Conservation (phyloP, 2,329 filamentous ascomycete genomes). For the Tolypocladium ovalisporum region DNA sequence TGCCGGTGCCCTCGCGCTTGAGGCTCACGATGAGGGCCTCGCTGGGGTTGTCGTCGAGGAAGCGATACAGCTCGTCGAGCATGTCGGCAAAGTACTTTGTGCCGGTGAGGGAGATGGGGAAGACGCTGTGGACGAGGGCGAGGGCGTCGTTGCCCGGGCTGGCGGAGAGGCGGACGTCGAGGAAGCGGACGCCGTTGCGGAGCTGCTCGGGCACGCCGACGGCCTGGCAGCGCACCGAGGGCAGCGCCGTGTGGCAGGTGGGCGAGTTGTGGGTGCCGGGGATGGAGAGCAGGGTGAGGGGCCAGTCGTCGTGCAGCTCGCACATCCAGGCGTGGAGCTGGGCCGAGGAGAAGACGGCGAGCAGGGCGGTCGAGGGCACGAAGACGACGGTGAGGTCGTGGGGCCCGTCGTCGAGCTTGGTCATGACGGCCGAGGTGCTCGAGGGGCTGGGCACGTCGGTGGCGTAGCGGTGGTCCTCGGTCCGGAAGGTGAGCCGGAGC, state of each 20-base stretch:
- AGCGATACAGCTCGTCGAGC: slow-evolving; percentile 58
- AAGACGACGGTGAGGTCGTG: slow-evolving; percentile 57
- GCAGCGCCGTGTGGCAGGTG: slow-evolving; percentile 72
- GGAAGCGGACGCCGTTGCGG: slow-evolving; percentile 82
- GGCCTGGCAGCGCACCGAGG: slow-evolving; percentile 87
- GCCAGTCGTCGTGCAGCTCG: slow-evolving; percentile 57
- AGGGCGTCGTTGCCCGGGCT: slow-evolving; percentile 51
- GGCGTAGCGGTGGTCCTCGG: slow-evolving; percentile 46
- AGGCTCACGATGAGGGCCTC: slow-evolving; percentile 80
- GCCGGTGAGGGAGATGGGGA: slow-evolving; percentile 77
- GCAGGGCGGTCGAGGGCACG: slow-evolving; percentile 40
- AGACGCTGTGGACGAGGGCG: slow-evolving; percentile 78
- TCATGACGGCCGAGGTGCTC: slow-evolving; percentile 48
- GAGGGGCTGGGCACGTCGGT: slow-evolving; percentile 60
- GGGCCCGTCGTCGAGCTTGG: slow-evolving; percentile 37
- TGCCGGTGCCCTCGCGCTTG: slow-evolving; percentile 83
- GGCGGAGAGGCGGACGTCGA: slow-evolving; percentile 70
- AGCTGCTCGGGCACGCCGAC: slow-evolving; percentile 70
- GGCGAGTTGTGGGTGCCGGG: slow-evolving; percentile 95
- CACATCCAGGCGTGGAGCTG: slow-evolving; percentile 72
- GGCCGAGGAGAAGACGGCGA: slow-evolving; percentile 60
- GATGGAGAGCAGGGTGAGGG: slow-evolving; percentile 73
- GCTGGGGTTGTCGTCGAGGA: slow-evolving; percentile 65
- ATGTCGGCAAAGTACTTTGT: slow-evolving; percentile 69
- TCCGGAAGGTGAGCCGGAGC: slow-evolving; percentile 64